phyloP scores from a whole-genome alignment of 2,329 filamentous ascomycete species.

The Talaromyces sp. region DNA sequence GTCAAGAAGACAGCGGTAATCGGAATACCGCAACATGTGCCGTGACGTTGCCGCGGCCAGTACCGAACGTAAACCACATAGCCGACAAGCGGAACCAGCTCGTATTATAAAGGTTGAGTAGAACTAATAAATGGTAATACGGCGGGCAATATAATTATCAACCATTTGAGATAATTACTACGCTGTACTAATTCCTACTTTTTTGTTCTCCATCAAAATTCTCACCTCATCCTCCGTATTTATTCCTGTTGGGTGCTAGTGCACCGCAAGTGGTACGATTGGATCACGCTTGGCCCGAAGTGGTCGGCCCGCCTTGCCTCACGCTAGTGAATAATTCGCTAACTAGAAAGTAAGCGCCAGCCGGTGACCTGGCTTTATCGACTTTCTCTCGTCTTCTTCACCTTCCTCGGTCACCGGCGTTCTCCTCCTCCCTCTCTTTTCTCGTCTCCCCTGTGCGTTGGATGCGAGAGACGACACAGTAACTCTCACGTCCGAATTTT shows the following conservation, averaged over 20 bases:
- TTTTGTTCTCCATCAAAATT: neutral
- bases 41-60: neutral
- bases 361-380: neutral
- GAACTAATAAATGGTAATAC: neutral
- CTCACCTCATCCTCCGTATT: neutral
- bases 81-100: neutral
- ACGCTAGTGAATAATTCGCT: neutral
- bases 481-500: neutral
- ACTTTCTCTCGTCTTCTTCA: neutral
- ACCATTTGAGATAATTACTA: too few relatives aligned
- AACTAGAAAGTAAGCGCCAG: neutral
- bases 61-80: neutral
- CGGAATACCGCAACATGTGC: neutral
- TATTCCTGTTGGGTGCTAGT: neutral
- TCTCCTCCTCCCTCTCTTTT: neutral
- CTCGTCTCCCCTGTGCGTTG: neutral
- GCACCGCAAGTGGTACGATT: neutral
- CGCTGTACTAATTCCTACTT: too few relatives aligned
- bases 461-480: neutral
- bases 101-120: neutral
- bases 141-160: too few relatives aligned
- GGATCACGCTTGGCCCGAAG: neutral
- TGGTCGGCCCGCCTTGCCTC: slow-evolving; percentile 4
- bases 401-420: neutral
- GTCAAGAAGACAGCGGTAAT: neutral